Conservation (phyloP, 352 stramenopile species). For the Hyaloperonospora arabidopsidis region DNA sequence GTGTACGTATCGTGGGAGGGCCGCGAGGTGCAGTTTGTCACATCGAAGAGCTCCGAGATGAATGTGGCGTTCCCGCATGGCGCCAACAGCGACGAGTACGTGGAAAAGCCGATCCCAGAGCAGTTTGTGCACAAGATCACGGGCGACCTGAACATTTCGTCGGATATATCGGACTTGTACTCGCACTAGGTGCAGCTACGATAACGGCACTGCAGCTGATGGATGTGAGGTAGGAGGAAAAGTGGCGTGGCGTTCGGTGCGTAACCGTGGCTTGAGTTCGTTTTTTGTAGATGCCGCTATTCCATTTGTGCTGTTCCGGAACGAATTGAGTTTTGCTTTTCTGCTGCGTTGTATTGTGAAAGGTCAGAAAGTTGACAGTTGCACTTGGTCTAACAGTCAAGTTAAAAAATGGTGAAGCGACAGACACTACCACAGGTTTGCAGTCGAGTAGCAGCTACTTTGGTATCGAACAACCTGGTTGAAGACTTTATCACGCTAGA, state of each 20-base stretch:
- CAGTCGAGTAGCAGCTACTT: too few species aligned
- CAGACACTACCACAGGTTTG: constrained; percentile 1
- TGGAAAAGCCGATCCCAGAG: constrained; percentile 95
- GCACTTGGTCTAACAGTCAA: too few species aligned
- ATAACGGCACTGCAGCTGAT: background rate
- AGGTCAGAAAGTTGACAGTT: constrained; percentile 3
- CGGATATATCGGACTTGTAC: constrained; percentile 94
- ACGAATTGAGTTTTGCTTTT: constrained; percentile 25
- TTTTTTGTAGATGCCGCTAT: constrained; percentile 1
- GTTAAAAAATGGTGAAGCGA: too few species aligned
- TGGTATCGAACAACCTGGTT: too few species aligned
- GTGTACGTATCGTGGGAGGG: constrained; percentile 93
- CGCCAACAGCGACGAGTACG: constrained; percentile 79
- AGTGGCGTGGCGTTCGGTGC: constrained; percentile 1
- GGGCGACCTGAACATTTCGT: constrained; percentile 77
- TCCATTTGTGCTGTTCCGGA: constrained; percentile 13
- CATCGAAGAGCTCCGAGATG: constrained; percentile 95
- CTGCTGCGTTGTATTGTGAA: constrained; percentile 16
- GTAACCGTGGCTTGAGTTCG: constrained; percentile 4
- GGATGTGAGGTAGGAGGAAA: background rate
- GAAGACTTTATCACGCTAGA: too few species aligned
- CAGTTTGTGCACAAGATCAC: constrained; percentile 94
- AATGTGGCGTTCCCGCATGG: constrained; percentile 91
- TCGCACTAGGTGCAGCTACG: constrained; percentile 43
- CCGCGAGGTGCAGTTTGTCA: constrained; percentile 86